phyloP scores from a whole-genome alignment of 371 early-diverging fungal genomes.

The Capniomyces stellatus region DNA sequence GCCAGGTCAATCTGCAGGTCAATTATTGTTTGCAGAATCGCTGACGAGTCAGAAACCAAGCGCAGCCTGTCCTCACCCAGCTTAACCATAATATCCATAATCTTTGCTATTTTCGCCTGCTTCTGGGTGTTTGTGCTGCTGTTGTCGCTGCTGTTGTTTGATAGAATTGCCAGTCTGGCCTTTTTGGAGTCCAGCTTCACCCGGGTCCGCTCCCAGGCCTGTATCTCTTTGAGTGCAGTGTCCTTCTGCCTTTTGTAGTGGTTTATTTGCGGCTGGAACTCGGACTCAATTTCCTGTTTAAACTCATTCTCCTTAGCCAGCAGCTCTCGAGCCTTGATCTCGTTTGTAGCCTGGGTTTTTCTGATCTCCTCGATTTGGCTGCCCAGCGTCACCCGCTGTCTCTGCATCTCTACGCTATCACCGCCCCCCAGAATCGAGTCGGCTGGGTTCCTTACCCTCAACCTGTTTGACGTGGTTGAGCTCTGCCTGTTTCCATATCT shows the following conservation, averaged over 20 bases:
- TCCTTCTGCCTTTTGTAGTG: background rate
- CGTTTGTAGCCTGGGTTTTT: conserved; percentile 8
- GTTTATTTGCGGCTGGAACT: background rate
- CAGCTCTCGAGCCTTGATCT: conserved; percentile 13
- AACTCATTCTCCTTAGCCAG: conserved; percentile 17
- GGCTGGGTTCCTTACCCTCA: conserved; percentile 4
- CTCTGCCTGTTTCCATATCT: conserved; percentile 26
- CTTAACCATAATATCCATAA: background rate
- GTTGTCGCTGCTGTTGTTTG: conserved; percentile 17
- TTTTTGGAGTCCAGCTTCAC: conserved; percentile 7
- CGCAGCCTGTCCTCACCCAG: background rate
- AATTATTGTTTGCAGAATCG: background rate
- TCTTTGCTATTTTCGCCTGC: background rate
- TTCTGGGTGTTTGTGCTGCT: conserved; percentile 7
- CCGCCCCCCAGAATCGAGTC: conserved; percentile 20
- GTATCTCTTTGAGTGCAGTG: background rate
- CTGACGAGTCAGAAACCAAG: background rate
- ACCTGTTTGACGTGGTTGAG: conserved; percentile 21
- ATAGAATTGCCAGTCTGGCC: conserved; percentile 4
- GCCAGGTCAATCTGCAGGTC: background rate
- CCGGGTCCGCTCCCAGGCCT: conserved; percentile 2
- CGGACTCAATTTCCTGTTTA: background rate
- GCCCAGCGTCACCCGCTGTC: conserved; percentile 20
- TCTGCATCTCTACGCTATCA: conserved; percentile 22
- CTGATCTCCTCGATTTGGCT: conserved; percentile 21